These are phyloP conservation scores for Schizonepeta tenuifolia DNA, from an alignment of 257 asterid species.

Conservation along the genomic window DNA sequence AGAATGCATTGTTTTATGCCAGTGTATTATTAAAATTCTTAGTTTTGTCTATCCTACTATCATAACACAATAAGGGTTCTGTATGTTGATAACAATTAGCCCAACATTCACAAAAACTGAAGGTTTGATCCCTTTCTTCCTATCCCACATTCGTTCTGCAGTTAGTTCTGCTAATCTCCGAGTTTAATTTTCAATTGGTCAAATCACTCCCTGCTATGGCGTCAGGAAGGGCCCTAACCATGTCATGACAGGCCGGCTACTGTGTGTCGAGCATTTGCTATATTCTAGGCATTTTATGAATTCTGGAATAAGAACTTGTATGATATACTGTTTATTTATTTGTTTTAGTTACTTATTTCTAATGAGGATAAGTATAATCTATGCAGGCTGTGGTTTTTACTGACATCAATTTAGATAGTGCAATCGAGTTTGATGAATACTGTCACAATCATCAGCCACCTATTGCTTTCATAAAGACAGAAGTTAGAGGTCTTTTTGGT, in stretches of 20 bases:
- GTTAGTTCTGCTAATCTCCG: neutral
- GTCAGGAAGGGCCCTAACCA: slow-evolving; percentile 11
- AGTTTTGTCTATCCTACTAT: neutral
- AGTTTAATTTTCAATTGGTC: neutral
- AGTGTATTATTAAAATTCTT: neutral
- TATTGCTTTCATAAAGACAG: slow-evolving; percentile 86
- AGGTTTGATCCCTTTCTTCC: neutral
- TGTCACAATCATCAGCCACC: slow-evolving; percentile 92
- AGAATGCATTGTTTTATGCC: neutral
- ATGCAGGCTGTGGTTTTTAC: slow-evolving; percentile 93
- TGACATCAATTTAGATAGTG: slow-evolving; percentile 58
- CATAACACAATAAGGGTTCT: neutral
- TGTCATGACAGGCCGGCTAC: neutral
- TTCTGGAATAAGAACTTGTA: neutral
- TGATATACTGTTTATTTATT: neutral
- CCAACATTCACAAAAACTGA: neutral
- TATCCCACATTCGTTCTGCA: neutral
- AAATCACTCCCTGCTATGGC: slow-evolving; percentile 12
- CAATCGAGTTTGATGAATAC: slow-evolving; percentile 75
- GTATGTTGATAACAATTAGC: neutral
- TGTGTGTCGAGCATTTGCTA: neutral
- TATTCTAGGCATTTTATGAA: neutral
- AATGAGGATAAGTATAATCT: slow-evolving; percentile 13
- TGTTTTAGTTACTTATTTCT: slow-evolving; percentile 17
- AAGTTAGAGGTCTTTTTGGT: slow-evolving; percentile 92